These are phyloP conservation scores for Luzula sylvatica DNA, from an alignment of 176 grass and related monocot species.

Conservation along the genomic window DNA sequence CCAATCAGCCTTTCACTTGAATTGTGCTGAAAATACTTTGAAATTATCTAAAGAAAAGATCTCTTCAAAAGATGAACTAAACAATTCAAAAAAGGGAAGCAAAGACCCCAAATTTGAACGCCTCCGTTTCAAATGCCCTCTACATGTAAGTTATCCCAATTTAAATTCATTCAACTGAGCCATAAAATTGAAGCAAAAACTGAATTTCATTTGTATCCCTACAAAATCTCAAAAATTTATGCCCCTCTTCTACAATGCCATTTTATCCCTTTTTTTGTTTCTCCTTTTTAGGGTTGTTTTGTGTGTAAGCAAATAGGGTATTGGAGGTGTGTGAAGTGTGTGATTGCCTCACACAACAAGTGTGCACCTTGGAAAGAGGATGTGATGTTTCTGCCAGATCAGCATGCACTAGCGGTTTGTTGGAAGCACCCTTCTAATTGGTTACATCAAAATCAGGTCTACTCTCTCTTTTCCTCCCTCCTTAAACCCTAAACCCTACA, in stretches of 20 bases:
- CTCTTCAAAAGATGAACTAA: not conserved
- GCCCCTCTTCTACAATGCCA: conserved; percentile 9
- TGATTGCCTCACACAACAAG: conserved; percentile 67
- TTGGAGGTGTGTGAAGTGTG: conserved; percentile 81
- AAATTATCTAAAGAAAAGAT: conserved; percentile 22
- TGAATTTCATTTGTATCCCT: not conserved
- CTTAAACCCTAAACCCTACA: too few relatives aligned
- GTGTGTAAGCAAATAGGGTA: conserved; percentile 69
- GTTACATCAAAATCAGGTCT: conserved; percentile 11
- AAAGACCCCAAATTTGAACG: conserved; percentile 1
- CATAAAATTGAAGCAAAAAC: not conserved
- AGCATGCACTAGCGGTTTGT: conserved; percentile 15
- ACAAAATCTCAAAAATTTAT: not conserved
- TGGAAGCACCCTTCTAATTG: conserved; percentile 20
- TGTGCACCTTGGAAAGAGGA: conserved; percentile 63
- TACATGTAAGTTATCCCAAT: conserved; percentile 52
- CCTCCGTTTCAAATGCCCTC: conserved; percentile 60
- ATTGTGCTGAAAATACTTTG: conserved; percentile 35
- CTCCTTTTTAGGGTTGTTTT: conserved; percentile 42
- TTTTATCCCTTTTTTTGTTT: conserved; percentile 22
- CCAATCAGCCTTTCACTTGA: conserved; percentile 39
- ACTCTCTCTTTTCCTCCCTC: not conserved
- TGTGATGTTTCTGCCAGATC: conserved; percentile 37
- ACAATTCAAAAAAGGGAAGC: conserved; percentile 14
- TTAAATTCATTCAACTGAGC: conserved; percentile 1